Base-by-base conservation (phyloP, 352 stramenopile species). In the Phytopythium montanum region DNA sequence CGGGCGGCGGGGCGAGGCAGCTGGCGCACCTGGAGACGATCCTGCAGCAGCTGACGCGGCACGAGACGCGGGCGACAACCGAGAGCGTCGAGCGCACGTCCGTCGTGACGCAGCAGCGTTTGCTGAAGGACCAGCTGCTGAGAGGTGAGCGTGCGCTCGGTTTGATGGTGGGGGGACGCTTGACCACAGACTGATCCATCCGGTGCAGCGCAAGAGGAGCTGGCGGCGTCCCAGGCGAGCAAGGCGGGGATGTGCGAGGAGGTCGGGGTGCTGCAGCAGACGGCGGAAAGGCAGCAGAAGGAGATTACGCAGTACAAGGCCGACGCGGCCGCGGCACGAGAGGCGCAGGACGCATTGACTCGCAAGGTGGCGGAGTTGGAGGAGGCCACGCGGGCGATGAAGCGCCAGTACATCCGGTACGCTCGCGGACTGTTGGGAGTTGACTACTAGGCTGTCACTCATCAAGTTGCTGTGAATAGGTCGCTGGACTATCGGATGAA, bases 341-440 rank as follows among this genome's bases (percentile, higher is more conserved):
- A 92, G 51, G 68, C 70, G 4, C 73, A 87, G 26, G 53, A 63
- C 8, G 49, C 61, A n/a, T 62, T 88, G 63, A 64, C 49, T 14
- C 79, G 72, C 53, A 88, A 85, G 50, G 61, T 88, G 21, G 60
- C 69, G 26, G 56, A 69, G 9, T 41, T 88, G 8, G 69, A 87
- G 61, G 44, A 58, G 2, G 70, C 59, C 7, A 73, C 68, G 36
- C 58, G 65, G 18, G 66, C 69, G 26, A 54, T 72, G 28, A 90
- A 92, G 63, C 65, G 79, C 36, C 54, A 75, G 21, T 92, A 92
- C 59, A 78, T 85, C 55, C 60, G 66, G 78, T 90, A 61, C 28
- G 60, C 41, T 36, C 31, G 31, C 13, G 12, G 12, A 64, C 29
- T 3, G 5, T 19, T 51, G 38, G 28, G 18, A 6, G 4, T 53